A percentile compares a stretch with the other conserved stretches of the same genome.
Evolutionary conservation across 2,329 filamentous ascomycete genomes (phyloP).

Genomic region (Waltergamsia citrina): DNA sequence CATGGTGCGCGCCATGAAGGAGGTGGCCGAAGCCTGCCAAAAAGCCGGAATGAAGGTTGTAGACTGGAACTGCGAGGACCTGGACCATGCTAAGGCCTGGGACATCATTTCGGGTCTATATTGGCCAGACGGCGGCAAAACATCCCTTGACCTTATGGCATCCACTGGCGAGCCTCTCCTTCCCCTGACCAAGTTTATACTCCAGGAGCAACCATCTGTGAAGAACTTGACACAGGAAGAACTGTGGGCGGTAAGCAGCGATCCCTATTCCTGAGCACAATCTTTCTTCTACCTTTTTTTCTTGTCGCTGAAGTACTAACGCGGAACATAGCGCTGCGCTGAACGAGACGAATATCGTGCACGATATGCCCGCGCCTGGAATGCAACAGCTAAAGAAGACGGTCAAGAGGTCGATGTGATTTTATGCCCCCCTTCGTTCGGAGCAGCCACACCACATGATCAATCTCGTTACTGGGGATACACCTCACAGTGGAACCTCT

Average conservation of each 20-base stretch:
- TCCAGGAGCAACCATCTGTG: constrained; percentile 39
- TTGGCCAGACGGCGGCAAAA: constrained; percentile 50
- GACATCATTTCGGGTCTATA: constrained; percentile 33
- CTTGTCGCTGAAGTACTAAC: neutral
- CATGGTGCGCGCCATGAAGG: constrained; percentile 13
- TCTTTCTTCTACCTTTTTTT: neutral
- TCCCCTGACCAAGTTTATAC: constrained; percentile 49
- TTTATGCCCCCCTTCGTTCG: constrained; percentile 48
- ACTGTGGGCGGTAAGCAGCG: constrained; percentile 27
- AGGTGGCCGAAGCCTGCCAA: neutral
- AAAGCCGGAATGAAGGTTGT: constrained; percentile 15
- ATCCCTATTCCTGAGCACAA: too few relatives aligned
- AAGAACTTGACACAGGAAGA: constrained; percentile 26
- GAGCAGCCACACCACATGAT: constrained; percentile 35
- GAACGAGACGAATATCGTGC: constrained; percentile 28
- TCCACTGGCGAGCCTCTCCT: constrained; percentile 46
- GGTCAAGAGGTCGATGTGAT: constrained; percentile 45
- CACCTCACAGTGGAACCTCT: constrained; percentile 57
- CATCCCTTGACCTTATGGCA: constrained; percentile 38
- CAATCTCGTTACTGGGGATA: constrained; percentile 50
- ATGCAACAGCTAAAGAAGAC: constrained; percentile 17
- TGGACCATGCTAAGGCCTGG: constrained; percentile 42
- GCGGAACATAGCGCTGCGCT: constrained; percentile 13
- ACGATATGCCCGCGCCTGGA: constrained; percentile 26
- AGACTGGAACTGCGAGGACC: constrained; percentile 19